Base-by-base conservation (phyloP, 495 filamentous ascomycete genomes). In the Tuber indicum region DNA sequence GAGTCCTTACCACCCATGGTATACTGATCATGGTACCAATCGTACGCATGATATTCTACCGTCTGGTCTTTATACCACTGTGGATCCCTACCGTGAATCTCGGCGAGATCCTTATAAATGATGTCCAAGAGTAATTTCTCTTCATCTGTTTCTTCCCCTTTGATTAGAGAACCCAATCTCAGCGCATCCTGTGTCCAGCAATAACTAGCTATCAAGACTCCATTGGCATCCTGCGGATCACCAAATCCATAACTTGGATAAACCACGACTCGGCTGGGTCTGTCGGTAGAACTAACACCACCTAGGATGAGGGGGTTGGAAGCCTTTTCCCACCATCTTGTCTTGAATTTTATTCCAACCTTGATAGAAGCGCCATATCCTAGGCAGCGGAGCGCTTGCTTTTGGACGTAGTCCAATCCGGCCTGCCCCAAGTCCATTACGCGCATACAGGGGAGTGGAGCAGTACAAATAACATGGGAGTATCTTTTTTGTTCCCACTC, bases 231-330 rank as follows among this genome's bases (percentile, higher is more conserved):
- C 14, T 74, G 42, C 0, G 72, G 69, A 52, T 81, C 80, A 17
- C 82, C 36, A 75, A 85, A 71, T 71, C 84, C 84, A 78, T 85
- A 87, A 14, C 84, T 85, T 12, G 86, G 87, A 82, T 87, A 88
- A 14, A 87, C 86, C 76, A 82, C 83, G 26, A 77, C 83, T 6
- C 86, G 81, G 41, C 85, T 82, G 19, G 80, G 77, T n/a, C 84
- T 78, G 78, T 87, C 86, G 10, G 85, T 85, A 39, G 52, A 76
- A 4, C 81, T 81, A 16, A 82, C 69, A 17, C 86, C 87, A 12
- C 86, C 86, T 32, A 43, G 16, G 1, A 46, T 73, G 0, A 9
- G 36, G 1, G 43, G 6, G 0, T 19, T 16, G 0, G 23, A 23
- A 43, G 70, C 26, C 39, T 76, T 70, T 45, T 72, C 74, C 85